phyloP scores from a whole-genome alignment of 805 yeast species.

The Kluyveromyces dobzhanskii region DNA sequence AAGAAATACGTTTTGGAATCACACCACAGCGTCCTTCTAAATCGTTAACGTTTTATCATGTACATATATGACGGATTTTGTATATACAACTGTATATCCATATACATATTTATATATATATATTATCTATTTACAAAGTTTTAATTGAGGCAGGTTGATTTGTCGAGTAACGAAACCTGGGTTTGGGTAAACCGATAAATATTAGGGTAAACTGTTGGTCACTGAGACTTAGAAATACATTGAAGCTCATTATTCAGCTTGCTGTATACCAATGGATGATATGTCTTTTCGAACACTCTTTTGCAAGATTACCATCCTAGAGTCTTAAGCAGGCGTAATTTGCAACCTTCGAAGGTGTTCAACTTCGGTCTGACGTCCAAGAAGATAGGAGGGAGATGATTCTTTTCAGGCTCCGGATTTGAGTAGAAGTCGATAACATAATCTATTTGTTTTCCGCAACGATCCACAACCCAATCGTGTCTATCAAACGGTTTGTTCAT shows the following conservation, averaged over 20 bases:
- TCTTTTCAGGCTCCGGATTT: slow-evolving; percentile 13
- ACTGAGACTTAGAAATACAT: no score
- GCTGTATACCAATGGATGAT: no score
- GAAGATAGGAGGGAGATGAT: slow-evolving; percentile 48
- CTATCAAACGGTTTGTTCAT: slow-evolving; percentile 83
- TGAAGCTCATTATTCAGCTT: no score
- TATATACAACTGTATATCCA: no score
- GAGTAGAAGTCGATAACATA: slow-evolving; percentile 90
- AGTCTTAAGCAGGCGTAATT: slow-evolving; percentile 56
- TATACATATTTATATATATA: no score
- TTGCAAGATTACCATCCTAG: slow-evolving; percentile 37
- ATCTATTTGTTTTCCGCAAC: slow-evolving; percentile 78
- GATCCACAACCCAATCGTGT: slow-evolving; percentile 85
- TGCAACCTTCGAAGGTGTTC: slow-evolving; percentile 71
- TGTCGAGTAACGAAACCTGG: neutral
- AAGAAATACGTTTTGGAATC: no score
- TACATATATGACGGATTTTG: no score
- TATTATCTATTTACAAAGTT: neutral
- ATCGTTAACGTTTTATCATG: no score
- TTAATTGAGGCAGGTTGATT: neutral
- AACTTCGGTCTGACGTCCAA: slow-evolving; percentile 91
- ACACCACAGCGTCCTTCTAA: no score
- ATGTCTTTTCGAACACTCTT: no score
- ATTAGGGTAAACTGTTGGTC: no score
- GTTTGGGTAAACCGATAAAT: no score